Base-by-base conservation (phyloP, 805 yeast species). In the Sugiyamaella qingdaonensis region DNA sequence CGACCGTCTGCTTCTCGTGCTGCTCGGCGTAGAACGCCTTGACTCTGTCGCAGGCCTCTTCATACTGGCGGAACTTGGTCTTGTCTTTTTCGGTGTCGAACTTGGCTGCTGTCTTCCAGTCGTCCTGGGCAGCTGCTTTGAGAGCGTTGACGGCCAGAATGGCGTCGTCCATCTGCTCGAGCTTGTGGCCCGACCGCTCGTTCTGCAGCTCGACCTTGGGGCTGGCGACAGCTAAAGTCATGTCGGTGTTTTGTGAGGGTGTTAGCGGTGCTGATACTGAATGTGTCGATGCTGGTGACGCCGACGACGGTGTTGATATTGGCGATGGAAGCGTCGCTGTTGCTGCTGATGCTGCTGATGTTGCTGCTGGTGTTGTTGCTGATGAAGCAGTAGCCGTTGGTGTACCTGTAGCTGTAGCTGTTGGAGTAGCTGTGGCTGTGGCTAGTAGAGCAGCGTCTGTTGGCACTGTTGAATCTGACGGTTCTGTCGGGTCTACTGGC, bases 1-100 rank as follows among this genome's bases (percentile, higher is more conserved):
- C 87, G 35, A 84, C 87, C 0, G 89, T 84, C 66, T 84, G 89
- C 57, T 77, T 77, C 53, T 74, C 79, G 62, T 84, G 90, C 61
- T 84, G 90, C 56, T 82, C 87, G 58, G 73, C 76, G 65, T 84
- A 84, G 61, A 84, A 84, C 49, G 73, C 74, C 59, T 81, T 82
- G 42, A 84, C 89, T 54, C 88, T 70, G 58, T 81, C 85, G 62
- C 83, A 79, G 0, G 88, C 88, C 41, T 82, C 70, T 58, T 83
- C 87, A 61, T 84, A 84, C 60, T 83, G 87, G 45, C 90, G 68
- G 60, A 80, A 84, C 32, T 76, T 61, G 31, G 67, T 66, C 46
- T 62, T 70, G 67, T 65, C 78, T 37, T 57, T 59, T 10, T 33
- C 53, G 11, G 32, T n/a, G 43, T 60, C 62, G 35, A 60, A 60